These are phyloP conservation scores for Escovopsis sp. DNA, from an alignment of 2,329 filamentous ascomycete species.

Conservation along the genomic window DNA sequence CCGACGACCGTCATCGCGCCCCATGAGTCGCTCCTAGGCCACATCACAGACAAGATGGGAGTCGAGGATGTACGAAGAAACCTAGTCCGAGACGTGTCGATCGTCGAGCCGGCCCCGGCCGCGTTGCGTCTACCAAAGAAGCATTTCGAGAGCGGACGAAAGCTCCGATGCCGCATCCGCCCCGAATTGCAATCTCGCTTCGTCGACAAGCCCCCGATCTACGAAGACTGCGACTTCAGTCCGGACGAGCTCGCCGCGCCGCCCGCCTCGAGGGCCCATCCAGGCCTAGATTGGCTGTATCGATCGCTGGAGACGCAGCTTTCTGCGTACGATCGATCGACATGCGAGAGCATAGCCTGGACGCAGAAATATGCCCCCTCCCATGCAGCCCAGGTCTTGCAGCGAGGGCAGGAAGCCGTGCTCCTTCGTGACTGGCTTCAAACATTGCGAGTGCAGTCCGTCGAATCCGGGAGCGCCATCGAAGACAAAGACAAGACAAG, in stretches of 20 bases:
- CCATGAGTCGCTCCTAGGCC: conserved; percentile 28
- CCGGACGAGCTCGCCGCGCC: conserved; percentile 20
- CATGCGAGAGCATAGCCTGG: conserved; percentile 63
- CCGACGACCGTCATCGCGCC: conserved; percentile 23
- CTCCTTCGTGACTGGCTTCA: conserved; percentile 71
- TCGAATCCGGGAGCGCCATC: conserved; percentile 43
- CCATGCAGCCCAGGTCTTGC: conserved; percentile 56
- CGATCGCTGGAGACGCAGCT: conserved; percentile 42
- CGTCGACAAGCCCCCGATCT: conserved; percentile 1
- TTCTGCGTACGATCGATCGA: conserved; percentile 66
- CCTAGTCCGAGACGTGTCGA: conserved; percentile 18
- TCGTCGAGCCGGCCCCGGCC: conserved; percentile 28
- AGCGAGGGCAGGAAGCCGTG: conserved; percentile 51
- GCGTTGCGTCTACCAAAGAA: conserved; percentile 39
- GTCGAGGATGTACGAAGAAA: conserved; percentile 13
- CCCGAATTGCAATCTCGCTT: conserved; percentile 26
- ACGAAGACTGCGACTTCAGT: conserved; percentile 10
- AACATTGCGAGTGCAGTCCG: conserved; percentile 58
- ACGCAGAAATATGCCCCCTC: conserved; percentile 69
- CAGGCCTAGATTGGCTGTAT: conserved; percentile 45
- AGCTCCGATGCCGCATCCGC: conserved; percentile 33
- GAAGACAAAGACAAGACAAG: conserved; percentile 15
- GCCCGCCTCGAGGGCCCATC: conserved; percentile 26
- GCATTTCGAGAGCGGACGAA: conserved; percentile 41
- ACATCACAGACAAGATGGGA: conserved; percentile 13